Conservation (phyloP, 352 stramenopile genomes). For the Globisporangium megalacanthum region DNA sequence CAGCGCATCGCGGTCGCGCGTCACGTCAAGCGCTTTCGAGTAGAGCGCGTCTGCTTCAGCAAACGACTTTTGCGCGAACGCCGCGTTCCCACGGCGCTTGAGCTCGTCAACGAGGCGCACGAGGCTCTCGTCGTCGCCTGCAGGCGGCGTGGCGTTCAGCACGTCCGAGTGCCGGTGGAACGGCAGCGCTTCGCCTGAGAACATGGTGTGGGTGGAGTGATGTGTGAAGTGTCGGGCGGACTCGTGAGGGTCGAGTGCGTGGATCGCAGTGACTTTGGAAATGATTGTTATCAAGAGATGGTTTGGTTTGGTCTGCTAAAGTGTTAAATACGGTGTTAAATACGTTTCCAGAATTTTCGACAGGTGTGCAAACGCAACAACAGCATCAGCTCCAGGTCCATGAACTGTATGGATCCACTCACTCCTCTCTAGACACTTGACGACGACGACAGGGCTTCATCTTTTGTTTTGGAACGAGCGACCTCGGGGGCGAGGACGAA, state of each 20-base stretch:
- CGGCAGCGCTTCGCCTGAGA: conserved; percentile 49
- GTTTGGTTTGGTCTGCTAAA: not conserved
- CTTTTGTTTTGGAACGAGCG: not conserved
- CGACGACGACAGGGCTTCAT: not conserved
- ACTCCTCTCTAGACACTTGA: not conserved
- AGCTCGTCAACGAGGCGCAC: conserved; percentile 78
- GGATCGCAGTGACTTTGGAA: not conserved
- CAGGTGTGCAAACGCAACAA: not conserved
- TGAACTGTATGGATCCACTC: not conserved
- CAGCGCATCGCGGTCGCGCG: conserved; percentile 32
- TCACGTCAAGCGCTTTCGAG: conserved; percentile 90
- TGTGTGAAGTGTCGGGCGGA: too few relatives aligned
- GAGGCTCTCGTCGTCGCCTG: conserved; percentile 41
- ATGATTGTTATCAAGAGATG: not conserved
- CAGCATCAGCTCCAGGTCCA: not conserved
- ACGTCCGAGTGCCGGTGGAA: conserved; percentile 83
- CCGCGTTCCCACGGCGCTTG: conserved; percentile 84
- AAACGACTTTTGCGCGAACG: conserved; percentile 77
- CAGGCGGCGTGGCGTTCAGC: conserved; percentile 37
- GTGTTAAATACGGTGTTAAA: not conserved
- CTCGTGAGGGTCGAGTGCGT: not conserved
- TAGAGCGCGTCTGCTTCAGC: conserved; percentile 96
- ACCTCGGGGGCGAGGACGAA: conserved; percentile 30
- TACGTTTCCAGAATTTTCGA: conserved; percentile 15
- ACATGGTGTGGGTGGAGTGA: too few relatives aligned